Conservation (phyloP, 768 basidiomycete species). For the Suillus fuscotomentosus region DNA sequence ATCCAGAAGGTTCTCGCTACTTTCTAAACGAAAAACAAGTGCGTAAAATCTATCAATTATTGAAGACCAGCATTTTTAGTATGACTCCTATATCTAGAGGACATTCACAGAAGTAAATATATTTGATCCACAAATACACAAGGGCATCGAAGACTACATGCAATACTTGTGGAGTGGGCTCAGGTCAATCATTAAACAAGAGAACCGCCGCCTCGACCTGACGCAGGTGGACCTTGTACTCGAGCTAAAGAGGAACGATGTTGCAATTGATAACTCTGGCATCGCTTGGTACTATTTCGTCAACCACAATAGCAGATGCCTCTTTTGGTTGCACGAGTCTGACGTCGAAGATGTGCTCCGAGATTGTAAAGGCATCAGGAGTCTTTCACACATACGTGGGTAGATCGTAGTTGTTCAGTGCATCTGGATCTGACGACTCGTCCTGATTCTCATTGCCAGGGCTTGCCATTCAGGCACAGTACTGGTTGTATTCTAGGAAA, state of each 20-base stretch:
- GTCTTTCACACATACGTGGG: neutral
- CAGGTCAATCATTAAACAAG: neutral
- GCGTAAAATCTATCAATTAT: constrained; percentile 6
- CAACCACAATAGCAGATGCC: neutral
- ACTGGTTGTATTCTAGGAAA: neutral
- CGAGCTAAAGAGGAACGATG: neutral
- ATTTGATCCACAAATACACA: neutral
- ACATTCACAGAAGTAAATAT: neutral
- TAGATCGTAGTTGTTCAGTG: neutral
- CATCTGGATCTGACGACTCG: neutral
- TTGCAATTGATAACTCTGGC: neutral
- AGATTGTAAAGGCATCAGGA: neutral
- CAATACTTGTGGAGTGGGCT: neutral
- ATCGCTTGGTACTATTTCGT: neutral
- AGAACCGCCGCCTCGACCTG: neutral
- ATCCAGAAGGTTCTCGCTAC: constrained; percentile 52
- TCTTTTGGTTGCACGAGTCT: neutral
- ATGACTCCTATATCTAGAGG: neutral
- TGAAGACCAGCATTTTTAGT: neutral
- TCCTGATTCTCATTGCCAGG: neutral
- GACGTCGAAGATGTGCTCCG: neutral
- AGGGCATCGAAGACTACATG: neutral
- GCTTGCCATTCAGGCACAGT: neutral
- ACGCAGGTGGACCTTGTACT: neutral
- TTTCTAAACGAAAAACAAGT: constrained; percentile 50